Base-by-base conservation (phyloP, 2,329 filamentous ascomycete genomes). In the Penicillium psychrosexuale region DNA sequence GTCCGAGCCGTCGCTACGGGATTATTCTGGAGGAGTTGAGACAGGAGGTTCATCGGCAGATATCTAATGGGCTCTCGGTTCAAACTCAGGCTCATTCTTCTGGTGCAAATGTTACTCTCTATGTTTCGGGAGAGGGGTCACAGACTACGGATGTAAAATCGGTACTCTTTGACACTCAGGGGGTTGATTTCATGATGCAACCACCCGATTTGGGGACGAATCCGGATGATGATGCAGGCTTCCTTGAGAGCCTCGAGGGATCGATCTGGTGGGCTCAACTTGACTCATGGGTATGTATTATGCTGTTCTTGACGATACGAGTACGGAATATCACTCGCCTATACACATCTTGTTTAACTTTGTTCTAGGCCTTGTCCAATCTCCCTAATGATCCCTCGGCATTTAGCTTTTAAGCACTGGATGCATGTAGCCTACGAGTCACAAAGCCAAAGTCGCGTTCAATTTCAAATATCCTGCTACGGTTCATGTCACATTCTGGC, bases 21-120 rank as follows among this genome's bases (percentile, higher is more conserved):
- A 79, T 79, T 46, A 80, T 80, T 40, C 59, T 80, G 9, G 76
- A 78, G 44, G 77, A 79, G 51, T 58, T 79, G 22, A 66, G 77
- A 39, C 62, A 69, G 8, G 77, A 79, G 51, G 77, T 73, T 2
- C 72, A 72, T 58, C 61, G 66, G 9, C 70, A 72, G 47, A 65
- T 72, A 3, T 56, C 67, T 1, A 40, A 58, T 40, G 54, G 51
- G 15, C 44, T 51, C 8, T 19, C 34, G n/a, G 38, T 15, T 17
- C 43, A 24, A 19, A n/a, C 13, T 5, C 22, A 31, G 13, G 2
- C 48, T 34, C 39, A 33, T 27, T 27, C 8, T 27, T 27, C 8
- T 24, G 5, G 3, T 24, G 40, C 24, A 13, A 19, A 52, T n/a
- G 13, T 43, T 28, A 11, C 3, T 38, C 7, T 11, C 3, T 17